Conservation (phyloP, 148 eudicot genomes). For the Fagopyrum esculentum region DNA sequence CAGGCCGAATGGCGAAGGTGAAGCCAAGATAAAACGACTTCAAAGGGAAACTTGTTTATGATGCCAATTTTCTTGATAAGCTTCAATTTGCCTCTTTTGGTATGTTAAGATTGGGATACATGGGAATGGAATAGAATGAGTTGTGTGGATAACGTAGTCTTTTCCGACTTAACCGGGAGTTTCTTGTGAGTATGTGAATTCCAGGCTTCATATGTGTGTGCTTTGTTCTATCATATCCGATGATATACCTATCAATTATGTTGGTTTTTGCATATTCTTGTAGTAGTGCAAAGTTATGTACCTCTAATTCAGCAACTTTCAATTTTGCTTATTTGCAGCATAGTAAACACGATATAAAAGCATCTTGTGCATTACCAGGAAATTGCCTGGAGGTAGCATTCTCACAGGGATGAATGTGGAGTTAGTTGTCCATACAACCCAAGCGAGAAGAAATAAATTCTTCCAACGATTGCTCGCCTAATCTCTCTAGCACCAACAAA, state of each 20-base stretch:
- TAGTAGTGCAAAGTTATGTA: neutral
- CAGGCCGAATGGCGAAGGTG: slow-evolving; percentile 46
- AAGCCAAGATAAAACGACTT: slow-evolving; percentile 12
- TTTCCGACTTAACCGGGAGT: slow-evolving; percentile 19
- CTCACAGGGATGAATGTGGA: neutral
- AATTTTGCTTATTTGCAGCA: neutral
- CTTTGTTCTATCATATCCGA: slow-evolving; percentile 6
- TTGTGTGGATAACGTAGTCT: slow-evolving; percentile 26
- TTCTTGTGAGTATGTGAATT: slow-evolving; percentile 34
- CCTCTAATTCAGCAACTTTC: neutral
- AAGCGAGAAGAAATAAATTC: too few relatives aligned
- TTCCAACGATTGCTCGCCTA: too few relatives aligned
- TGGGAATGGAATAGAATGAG: slow-evolving; percentile 12
- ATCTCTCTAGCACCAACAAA: too few relatives aligned
- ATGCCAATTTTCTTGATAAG: slow-evolving; percentile 13
- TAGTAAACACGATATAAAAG: neutral
- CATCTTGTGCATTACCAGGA: neutral
- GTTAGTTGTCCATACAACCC: too few relatives aligned
- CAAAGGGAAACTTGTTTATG: slow-evolving; percentile 3
- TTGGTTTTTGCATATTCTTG: slow-evolving; percentile 1
- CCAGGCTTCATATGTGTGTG: slow-evolving; percentile 24
- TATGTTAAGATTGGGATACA: slow-evolving; percentile 8
- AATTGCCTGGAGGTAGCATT: neutral
- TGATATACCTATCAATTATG: neutral
- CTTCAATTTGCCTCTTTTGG: slow-evolving; percentile 16